Conservation (phyloP, 768 basidiomycete genomes). For the Tylopilus sp. region DNA sequence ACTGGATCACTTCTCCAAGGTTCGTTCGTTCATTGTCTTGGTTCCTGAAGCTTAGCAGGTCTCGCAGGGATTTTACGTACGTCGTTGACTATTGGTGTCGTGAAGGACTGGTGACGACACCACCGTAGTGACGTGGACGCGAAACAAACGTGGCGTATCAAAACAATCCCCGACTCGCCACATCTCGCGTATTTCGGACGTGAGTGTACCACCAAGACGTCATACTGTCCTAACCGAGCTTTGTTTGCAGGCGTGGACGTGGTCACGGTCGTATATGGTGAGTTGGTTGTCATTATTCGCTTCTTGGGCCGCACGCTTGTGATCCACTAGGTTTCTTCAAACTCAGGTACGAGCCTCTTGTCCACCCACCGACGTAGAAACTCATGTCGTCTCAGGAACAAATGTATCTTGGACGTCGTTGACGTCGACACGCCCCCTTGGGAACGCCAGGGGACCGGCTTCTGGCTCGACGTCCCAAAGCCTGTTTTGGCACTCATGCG, state of each 20-base stretch:
- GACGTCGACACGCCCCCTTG: slow-evolving; percentile 77
- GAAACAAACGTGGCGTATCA: slow-evolving; percentile 69
- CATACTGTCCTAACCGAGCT: neutral
- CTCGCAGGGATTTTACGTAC: slow-evolving; percentile 69
- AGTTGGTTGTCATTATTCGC: slow-evolving; percentile 11
- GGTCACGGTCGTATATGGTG: slow-evolving; percentile 72
- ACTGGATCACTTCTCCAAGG: slow-evolving; percentile 78
- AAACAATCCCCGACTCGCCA: slow-evolving; percentile 54
- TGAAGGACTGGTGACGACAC: neutral
- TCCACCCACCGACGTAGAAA: neutral
- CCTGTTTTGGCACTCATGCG: slow-evolving; percentile 50
- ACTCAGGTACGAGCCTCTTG: slow-evolving; percentile 45
- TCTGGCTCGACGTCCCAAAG: slow-evolving; percentile 76
- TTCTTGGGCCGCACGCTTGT: neutral
- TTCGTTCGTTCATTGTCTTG: slow-evolving; percentile 19
- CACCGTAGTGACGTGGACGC: slow-evolving; percentile 68
- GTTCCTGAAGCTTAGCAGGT: neutral
- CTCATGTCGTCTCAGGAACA: slow-evolving; percentile 40
- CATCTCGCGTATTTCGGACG: slow-evolving; percentile 69
- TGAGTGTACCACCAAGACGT: slow-evolving; percentile 34
- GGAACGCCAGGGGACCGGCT: slow-evolving; percentile 67
- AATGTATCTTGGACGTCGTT: slow-evolving; percentile 68
- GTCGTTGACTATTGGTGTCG: slow-evolving; percentile 16
- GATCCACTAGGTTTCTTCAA: slow-evolving; percentile 70
- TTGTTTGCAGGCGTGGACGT: slow-evolving; percentile 52